Conservation (phyloP, 2,329 filamentous ascomycete genomes). For the Colletotrichum sansevieriae region DNA sequence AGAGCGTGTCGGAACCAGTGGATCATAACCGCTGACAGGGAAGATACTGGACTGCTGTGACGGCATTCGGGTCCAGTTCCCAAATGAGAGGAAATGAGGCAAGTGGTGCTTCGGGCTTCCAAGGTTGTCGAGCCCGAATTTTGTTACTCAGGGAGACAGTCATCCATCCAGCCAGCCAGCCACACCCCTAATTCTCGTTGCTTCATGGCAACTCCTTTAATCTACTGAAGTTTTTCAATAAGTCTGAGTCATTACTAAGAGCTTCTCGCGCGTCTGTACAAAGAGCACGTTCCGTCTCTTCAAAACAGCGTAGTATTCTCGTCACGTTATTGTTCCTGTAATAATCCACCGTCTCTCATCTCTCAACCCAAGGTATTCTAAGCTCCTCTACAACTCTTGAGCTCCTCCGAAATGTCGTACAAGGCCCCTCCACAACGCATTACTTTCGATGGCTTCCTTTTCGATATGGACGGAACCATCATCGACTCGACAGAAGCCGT, state of each 20-base stretch:
- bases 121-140: background rate
- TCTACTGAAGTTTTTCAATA: no score
- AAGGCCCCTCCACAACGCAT: conserved; percentile 38
- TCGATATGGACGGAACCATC: conserved; percentile 87
- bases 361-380: background rate
- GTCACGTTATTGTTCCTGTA: no score
- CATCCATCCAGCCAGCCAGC: background rate
- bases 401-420: conserved; percentile 32
- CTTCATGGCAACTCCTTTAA: no score
- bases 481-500: conserved; percentile 86
- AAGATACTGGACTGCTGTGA: background rate
- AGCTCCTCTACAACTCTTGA: conserved; percentile 11
- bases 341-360: no score
- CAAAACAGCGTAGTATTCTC: no score
- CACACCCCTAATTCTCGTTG: background rate
- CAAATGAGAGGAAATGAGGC: background rate
- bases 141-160: background rate
- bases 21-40: conserved; percentile 25
- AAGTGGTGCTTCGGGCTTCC: conserved; percentile 21
- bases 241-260: no score
- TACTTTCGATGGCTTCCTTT: conserved; percentile 69
- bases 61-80: background rate
- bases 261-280: no score
- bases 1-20: conserved; percentile 31
- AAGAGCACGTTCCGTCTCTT: no score